Conservation (phyloP, 2,329 filamentous ascomycete species). For the Calcarisporium arbuscula region DNA sequence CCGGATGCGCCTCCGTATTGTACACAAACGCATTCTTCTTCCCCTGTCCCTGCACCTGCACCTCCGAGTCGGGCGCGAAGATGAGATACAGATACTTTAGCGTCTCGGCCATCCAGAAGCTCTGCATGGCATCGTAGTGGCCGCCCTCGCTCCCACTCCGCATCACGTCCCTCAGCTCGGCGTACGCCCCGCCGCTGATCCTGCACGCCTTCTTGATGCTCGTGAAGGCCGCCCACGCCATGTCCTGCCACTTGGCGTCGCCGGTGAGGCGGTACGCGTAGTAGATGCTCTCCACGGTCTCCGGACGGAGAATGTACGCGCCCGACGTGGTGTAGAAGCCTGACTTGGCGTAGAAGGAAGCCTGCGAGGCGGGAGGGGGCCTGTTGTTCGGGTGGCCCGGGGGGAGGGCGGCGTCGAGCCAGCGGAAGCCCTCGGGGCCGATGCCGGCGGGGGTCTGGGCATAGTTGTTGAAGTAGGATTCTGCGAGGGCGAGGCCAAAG, state of each 20-base stretch:
- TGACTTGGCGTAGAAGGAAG: slow-evolving; percentile 54
- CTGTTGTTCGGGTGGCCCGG: slow-evolving; percentile 32
- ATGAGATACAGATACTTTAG: slow-evolving; percentile 79
- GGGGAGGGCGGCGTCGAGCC: slow-evolving; percentile 40
- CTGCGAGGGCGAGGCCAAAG: slow-evolving; percentile 65
- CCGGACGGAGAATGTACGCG: slow-evolving; percentile 65
- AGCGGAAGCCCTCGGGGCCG: slow-evolving; percentile 66
- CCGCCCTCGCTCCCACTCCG: slow-evolving; percentile 50
- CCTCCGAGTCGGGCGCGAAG: slow-evolving; percentile 49
- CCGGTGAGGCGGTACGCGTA: slow-evolving; percentile 79
- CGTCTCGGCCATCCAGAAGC: slow-evolving; percentile 82
- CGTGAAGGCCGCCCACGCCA: slow-evolving; percentile 74
- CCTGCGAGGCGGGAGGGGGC: slow-evolving; percentile 35
- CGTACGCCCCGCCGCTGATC: slow-evolving; percentile 61
- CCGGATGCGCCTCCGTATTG: slow-evolving; percentile 44
- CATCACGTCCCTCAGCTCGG: slow-evolving; percentile 61
- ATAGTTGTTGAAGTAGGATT: slow-evolving; percentile 71
- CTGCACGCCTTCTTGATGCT: slow-evolving; percentile 59
- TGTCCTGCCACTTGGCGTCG: slow-evolving; percentile 69
- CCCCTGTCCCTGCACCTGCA: slow-evolving; percentile 38
- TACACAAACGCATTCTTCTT: slow-evolving; percentile 40
- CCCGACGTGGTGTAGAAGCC: slow-evolving; percentile 65
- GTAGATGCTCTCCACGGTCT: slow-evolving; percentile 79
- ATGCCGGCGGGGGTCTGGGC: slow-evolving; percentile 60
- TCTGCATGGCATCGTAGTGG: slow-evolving; percentile 69